phyloP scores from a whole-genome alignment of 2,329 filamentous ascomycete genomes.

The Pyrenophora tritici-repentis region DNA sequence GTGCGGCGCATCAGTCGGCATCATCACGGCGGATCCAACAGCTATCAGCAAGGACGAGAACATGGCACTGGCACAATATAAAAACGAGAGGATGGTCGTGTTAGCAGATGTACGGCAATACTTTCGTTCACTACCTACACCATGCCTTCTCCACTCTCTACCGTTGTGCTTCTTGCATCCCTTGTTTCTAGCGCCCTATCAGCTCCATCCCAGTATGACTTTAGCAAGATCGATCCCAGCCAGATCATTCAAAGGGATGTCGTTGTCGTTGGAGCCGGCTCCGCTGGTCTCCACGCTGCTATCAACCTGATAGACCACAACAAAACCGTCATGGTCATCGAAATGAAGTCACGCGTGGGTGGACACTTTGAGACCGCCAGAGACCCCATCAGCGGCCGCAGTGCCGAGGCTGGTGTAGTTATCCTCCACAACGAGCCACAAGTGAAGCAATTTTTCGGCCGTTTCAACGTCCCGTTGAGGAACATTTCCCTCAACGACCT shows the following conservation, averaged over 20 bases:
- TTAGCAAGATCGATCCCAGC: neutral
- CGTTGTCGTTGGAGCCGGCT: constrained; percentile 52
- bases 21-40: too few relatives aligned
- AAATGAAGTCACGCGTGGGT: constrained; percentile 49
- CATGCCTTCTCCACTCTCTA: too few relatives aligned
- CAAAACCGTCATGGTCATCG: constrained; percentile 49
- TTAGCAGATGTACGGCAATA: too few relatives aligned
- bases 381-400: constrained; percentile 38
- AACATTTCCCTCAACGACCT: neutral
- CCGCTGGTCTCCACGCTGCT: constrained; percentile 49
- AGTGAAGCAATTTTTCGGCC: constrained; percentile 33
- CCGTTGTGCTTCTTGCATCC: neutral
- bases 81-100: too few relatives aligned
- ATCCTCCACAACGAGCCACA: constrained; percentile 49
- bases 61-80: too few relatives aligned
- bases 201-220: neutral
- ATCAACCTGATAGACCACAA: constrained; percentile 47
- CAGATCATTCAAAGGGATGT: constrained; percentile 32
- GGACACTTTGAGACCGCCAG: constrained; percentile 57
- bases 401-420: constrained; percentile 46
- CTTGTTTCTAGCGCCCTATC: neutral
- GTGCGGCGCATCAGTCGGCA: too few relatives aligned
- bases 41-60: too few relatives aligned
- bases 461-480: constrained; percentile 17
- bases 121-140: too few relatives aligned